Evolutionary conservation across 345 rosid species (phyloP).

Genomic region (Limnanthes douglasii): DNA sequence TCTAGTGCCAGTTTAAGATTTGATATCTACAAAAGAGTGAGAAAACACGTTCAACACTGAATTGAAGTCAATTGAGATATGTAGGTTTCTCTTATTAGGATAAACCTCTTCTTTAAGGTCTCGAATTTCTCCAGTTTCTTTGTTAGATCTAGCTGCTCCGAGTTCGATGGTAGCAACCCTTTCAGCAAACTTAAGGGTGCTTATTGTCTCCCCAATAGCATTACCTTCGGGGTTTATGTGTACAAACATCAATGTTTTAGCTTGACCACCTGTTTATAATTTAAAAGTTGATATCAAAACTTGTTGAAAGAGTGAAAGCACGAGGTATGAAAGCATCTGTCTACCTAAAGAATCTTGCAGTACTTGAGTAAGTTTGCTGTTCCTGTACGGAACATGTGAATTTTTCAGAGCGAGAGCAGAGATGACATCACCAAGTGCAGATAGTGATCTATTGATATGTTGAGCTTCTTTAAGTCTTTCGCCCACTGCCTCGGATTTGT

Average conservation of each 20-base stretch:
- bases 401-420: slow-evolving; percentile 94
- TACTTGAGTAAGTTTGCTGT: slow-evolving; percentile 97
- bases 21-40: slow-evolving; percentile 34
- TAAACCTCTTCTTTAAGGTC: slow-evolving; percentile 88
- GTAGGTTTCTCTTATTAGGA: not conserved
- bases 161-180: slow-evolving; percentile 91
- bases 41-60: not conserved
- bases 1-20: slow-evolving; percentile 65
- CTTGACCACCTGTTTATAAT: slow-evolving; percentile 65
- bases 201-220: slow-evolving; percentile 78
- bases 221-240: slow-evolving; percentile 83
- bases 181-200: slow-evolving; percentile 95
- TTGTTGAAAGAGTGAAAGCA: too few species aligned
- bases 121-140: slow-evolving; percentile 82
- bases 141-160: slow-evolving; percentile 88
- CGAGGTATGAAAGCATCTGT: too few species aligned
- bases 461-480: slow-evolving; percentile 98
- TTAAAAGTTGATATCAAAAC: not conserved
- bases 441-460: slow-evolving; percentile 80
- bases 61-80: too few species aligned
- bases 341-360: slow-evolving; percentile 88
- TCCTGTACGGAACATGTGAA: slow-evolving; percentile 81
- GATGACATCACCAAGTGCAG: slow-evolving; percentile 93
- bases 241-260: slow-evolving; percentile 92
- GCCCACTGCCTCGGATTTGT: slow-evolving; percentile 90